phyloP scores from a whole-genome alignment of 257 asterid species.

The Primulina eburnea region DNA sequence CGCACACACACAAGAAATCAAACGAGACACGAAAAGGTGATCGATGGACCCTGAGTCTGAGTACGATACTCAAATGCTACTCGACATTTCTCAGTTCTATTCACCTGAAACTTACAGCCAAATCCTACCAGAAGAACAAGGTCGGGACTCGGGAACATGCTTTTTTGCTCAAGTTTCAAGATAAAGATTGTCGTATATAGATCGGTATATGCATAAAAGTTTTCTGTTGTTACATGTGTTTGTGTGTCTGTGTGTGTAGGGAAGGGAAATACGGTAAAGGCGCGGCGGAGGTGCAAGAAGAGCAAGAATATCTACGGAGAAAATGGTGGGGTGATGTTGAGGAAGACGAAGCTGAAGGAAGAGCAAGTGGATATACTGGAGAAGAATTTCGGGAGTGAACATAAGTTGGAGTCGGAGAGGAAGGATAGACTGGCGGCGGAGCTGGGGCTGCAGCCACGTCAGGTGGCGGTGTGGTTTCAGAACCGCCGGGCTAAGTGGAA shows the following conservation, averaged over 20 bases:
- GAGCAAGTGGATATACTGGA: slow-evolving; percentile 65
- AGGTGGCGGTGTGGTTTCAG: slow-evolving; percentile 97
- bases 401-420: slow-evolving; percentile 80
- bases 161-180: slow-evolving; percentile 10
- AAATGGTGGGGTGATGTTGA: slow-evolving; percentile 28
- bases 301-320: slow-evolving; percentile 33
- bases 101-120: slow-evolving; percentile 33
- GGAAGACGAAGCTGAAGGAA: slow-evolving; percentile 79
- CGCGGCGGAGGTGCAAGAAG: slow-evolving; percentile 20
- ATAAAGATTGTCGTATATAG: not conserved
- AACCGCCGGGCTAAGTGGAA: slow-evolving; percentile 87
- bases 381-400: slow-evolving; percentile 60
- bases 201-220: not conserved
- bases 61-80: slow-evolving; percentile 43
- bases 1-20: not conserved
- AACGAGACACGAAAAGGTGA: slow-evolving; percentile 9
- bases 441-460: slow-evolving; percentile 81
- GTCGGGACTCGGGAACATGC: slow-evolving; percentile 19
- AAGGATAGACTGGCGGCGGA: slow-evolving; percentile 77
- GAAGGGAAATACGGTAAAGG: not conserved
- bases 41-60: slow-evolving; percentile 26
- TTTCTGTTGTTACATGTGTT: not conserved
- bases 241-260: not conserved
- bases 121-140: slow-evolving; percentile 35
- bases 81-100: slow-evolving; percentile 47